Base-by-base conservation (phyloP, 106 monocot genomes). In the Dendrobium huoshanense region DNA sequence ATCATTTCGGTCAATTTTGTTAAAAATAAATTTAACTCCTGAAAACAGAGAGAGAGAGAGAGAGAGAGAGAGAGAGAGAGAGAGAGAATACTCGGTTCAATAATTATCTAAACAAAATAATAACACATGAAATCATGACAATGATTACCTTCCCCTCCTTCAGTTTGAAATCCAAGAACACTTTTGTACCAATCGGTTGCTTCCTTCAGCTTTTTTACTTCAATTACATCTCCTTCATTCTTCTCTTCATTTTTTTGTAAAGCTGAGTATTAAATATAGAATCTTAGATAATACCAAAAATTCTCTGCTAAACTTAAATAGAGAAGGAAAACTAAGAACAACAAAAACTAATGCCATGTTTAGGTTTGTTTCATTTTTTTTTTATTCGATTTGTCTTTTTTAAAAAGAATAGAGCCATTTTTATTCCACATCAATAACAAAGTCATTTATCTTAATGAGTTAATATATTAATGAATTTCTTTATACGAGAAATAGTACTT, bases 11-110 rank as follows among this genome's bases (percentile, higher is more conserved):
- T 89, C 81, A 79, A 94, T 82, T 84, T 91, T 94, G 80, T 82
- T 82, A 85, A 88, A 94, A 55, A 87, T 79, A 61, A 92, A 90
- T 81, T 85, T 92, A 24, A 92, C 91, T 31, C 94, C 92, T 92
- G 41, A 58, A 78, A 40, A 56, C 2, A 56, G 10, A 20, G 22
- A 59, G 6, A 31, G 54, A 55, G 1, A 15, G 27, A n/a, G n/a
- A 77, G 15, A 27, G 54, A 55, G 1, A 5, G 27, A 56, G 22
- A 56, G 22, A 78, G 6, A 31, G 54, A 55, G 1, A 16, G 27
- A 77, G 4, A 27, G 54, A 55, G 1, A 5, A 55, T 33, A 6
- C 25, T 55, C 5, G 5, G 4, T 56, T 8, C 18, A 70, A 37
- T 37, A 29, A 42, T 44, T 20, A 15, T 74, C 44, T n/a, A 78